Percentiles rank a stretch among this genome's conserved stretches.
phyloP scores from a whole-genome alignment of 1,284 basidiomycete species.

The Prillingera fragicola region DNA sequence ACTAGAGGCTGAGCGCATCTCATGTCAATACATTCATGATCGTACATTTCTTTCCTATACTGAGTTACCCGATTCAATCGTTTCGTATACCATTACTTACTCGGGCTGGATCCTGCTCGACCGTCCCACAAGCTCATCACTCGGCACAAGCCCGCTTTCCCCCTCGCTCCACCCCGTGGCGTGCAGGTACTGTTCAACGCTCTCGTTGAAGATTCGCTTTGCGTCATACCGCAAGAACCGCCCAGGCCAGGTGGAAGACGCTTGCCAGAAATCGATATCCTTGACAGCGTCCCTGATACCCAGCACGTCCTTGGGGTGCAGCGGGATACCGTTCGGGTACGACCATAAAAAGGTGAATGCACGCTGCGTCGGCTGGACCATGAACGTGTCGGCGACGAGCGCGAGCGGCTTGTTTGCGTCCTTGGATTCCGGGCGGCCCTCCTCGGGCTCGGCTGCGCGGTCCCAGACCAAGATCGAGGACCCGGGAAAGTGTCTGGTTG shows the following conservation, averaged over 20 bases:
- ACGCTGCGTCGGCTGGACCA: slow-evolving; percentile 41
- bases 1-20: too few species aligned
- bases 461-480: slow-evolving; percentile 45
- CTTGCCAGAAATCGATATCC: slow-evolving; percentile 31
- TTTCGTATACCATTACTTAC: too few species aligned
- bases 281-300: slow-evolving; percentile 23
- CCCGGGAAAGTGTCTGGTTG: slow-evolving; percentile 42
- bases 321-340: slow-evolving; percentile 46
- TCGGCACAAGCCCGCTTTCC: slow-evolving; percentile 9
- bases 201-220: slow-evolving; percentile 27
- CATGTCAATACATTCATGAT: too few species aligned
- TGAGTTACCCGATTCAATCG: too few species aligned
- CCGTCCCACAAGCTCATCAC: too few species aligned
- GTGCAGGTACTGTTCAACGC: slow-evolving; percentile 28
- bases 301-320: slow-evolving; percentile 33
- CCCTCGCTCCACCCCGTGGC: slow-evolving; percentile 36
- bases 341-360: slow-evolving; percentile 46
- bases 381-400: slow-evolving; percentile 42
- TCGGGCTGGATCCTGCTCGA: too few species aligned
- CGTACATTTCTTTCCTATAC: too few species aligned
- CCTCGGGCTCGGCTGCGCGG: slow-evolving; percentile 34
- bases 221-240: slow-evolving; percentile 38
- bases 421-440: slow-evolving; percentile 17
- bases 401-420: slow-evolving; percentile 31
- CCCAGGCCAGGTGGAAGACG: slow-evolving; percentile 40